phyloP scores from a whole-genome alignment of 2,329 filamentous ascomycete genomes.

The Fusarium incarnatum region DNA sequence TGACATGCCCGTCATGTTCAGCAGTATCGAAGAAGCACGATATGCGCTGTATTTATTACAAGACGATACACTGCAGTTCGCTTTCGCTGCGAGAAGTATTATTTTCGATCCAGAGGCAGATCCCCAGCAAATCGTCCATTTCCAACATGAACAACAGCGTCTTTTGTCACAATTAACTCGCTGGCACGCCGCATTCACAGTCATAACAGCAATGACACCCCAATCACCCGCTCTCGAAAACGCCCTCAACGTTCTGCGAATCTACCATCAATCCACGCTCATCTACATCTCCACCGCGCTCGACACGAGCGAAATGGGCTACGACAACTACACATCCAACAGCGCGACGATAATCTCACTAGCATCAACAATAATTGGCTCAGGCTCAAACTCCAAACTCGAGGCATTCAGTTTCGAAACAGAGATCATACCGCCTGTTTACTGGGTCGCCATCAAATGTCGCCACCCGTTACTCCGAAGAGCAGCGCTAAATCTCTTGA shows the following conservation, averaged over 20 bases:
- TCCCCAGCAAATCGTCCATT: constrained; percentile 37
- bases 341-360: constrained; percentile 55
- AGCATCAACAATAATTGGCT: constrained; percentile 47
- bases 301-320: constrained; percentile 48
- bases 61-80: constrained; percentile 56
- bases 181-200: constrained; percentile 50
- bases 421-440: constrained; percentile 56
- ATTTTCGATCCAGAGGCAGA: constrained; percentile 46
- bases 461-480: constrained; percentile 56
- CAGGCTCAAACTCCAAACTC: constrained; percentile 22
- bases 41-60: constrained; percentile 53
- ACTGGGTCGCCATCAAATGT: constrained; percentile 56
- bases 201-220: constrained; percentile 44
- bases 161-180: constrained; percentile 47
- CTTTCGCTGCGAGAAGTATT: constrained; percentile 41
- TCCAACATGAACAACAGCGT: constrained; percentile 50
- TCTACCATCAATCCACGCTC: constrained; percentile 52
- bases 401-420: constrained; percentile 57
- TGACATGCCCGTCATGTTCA: constrained; percentile 51
- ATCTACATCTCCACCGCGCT: constrained; percentile 52
- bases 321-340: constrained; percentile 50
- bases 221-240: constrained; percentile 26
- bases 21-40: constrained; percentile 49
- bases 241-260: constrained; percentile 49
- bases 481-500: constrained; percentile 53